phyloP scores from a whole-genome alignment of 345 rosid species.

The Brassica incana region DNA sequence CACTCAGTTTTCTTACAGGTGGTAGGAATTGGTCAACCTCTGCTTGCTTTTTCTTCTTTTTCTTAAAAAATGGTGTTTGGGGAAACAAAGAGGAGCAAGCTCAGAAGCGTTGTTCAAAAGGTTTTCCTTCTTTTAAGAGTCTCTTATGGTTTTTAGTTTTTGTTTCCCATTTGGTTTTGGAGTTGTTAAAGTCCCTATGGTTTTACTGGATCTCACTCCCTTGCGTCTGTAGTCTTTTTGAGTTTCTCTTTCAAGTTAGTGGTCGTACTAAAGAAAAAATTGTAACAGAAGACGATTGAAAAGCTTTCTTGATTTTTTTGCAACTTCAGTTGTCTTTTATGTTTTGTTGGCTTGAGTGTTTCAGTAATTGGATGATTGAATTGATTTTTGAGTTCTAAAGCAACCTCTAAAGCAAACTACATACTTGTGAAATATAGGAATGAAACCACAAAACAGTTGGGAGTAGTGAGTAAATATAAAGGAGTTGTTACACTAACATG shows the following conservation, averaged over 20 bases:
- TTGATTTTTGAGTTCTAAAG: background rate
- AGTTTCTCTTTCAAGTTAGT: slow-evolving; percentile 20
- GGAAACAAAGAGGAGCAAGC: slow-evolving; percentile 44
- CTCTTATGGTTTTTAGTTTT: slow-evolving; percentile 20
- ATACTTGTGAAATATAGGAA: slow-evolving; percentile 1
- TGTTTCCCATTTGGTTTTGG: slow-evolving; percentile 8
- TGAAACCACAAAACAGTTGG: slow-evolving; percentile 2
- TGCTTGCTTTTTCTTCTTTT: slow-evolving; percentile 49
- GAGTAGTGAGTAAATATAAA: background rate
- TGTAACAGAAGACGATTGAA: slow-evolving; percentile 26
- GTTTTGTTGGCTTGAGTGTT: slow-evolving; percentile 9
- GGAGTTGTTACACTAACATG: slow-evolving; percentile 3
- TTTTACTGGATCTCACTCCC: slow-evolving; percentile 37
- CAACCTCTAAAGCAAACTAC: slow-evolving; percentile 7
- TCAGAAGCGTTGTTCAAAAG: slow-evolving; percentile 72
- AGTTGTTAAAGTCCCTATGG: slow-evolving; percentile 24
- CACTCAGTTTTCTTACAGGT: slow-evolving; percentile 19
- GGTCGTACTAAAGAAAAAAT: background rate
- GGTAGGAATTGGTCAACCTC: slow-evolving; percentile 62
- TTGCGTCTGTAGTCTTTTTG: slow-evolving; percentile 12
- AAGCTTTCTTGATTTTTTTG: slow-evolving; percentile 24
- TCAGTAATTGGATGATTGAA: slow-evolving; percentile 3
- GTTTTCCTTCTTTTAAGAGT: background rate
- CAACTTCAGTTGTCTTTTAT: background rate
- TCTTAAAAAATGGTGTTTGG: slow-evolving; percentile 36